Percentiles rank a stretch among this genome's conserved stretches.
Conservation (phyloP, 176 grass and related monocot genomes). For the Oryza glumipatula region DNA sequence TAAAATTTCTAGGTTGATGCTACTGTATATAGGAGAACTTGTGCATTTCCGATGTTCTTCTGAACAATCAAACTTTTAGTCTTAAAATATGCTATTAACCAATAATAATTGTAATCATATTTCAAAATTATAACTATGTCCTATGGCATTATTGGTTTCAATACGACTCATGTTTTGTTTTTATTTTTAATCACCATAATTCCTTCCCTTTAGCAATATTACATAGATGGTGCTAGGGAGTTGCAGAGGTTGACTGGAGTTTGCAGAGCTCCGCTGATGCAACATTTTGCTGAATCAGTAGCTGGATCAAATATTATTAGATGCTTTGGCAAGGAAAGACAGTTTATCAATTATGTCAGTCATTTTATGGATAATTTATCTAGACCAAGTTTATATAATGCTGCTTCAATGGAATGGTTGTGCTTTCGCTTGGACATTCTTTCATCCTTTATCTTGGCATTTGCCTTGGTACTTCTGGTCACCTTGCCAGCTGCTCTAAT, state of each 20-base stretch:
- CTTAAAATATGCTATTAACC: too few species aligned
- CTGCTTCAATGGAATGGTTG: conserved; percentile 61
- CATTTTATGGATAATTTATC: conserved; percentile 59
- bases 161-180: background rate
- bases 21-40: too few species aligned
- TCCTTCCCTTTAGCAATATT: conserved; percentile 44
- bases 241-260: conserved; percentile 46
- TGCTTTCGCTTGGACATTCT: conserved; percentile 70
- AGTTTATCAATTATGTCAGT: conserved; percentile 48
- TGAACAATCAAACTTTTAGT: too few species aligned
- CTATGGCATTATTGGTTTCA: background rate
- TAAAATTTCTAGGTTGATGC: too few species aligned
- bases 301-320: conserved; percentile 66
- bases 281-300: conserved; percentile 70
- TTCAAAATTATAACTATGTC: background rate
- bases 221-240: conserved; percentile 47
- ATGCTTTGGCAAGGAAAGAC: conserved; percentile 61
- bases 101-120: background rate
- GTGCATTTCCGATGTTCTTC: too few species aligned
- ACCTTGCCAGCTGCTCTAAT: conserved; percentile 50
- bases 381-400: conserved; percentile 65
- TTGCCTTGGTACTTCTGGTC: conserved; percentile 54
- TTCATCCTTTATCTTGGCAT: conserved; percentile 65
- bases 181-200: background rate
- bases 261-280: conserved; percentile 44